Evolutionary conservation across 257 asterid genomes (phyloP).

Genomic region (Solanum phureja): DNA sequence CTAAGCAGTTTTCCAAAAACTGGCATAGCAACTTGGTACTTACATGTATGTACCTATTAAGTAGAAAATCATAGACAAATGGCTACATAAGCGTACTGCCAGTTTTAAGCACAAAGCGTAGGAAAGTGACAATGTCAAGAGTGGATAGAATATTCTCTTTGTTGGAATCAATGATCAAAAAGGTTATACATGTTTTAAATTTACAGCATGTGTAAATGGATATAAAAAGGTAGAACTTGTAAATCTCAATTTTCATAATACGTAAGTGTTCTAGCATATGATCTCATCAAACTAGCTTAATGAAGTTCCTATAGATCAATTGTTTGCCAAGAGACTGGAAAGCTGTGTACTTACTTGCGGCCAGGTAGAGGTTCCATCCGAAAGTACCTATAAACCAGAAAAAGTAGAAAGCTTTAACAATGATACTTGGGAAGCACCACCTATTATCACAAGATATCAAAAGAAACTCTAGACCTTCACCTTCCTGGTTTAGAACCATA

Average conservation of each 20-base stretch:
- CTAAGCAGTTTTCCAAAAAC: not conserved
- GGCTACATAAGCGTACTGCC: not conserved
- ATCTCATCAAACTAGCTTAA: not conserved
- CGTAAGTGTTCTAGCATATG: not conserved
- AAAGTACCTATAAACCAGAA: conserved; percentile 55
- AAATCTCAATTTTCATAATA: not conserved
- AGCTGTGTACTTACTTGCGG: conserved; percentile 60
- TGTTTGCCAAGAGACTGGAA: not conserved
- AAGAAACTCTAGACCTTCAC: not conserved
- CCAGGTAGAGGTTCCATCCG: conserved; percentile 96
- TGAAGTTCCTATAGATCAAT: not conserved
- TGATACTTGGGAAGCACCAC: not conserved
- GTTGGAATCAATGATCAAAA: not conserved
- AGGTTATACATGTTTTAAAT: not conserved
- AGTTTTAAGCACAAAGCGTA: not conserved
- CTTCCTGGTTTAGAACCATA: not conserved
- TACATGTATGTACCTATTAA: not conserved
- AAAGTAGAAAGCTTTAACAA: not conserved
- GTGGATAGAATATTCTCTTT: not conserved
- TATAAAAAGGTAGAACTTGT: not conserved
- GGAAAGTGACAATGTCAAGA: not conserved
- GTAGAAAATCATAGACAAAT: not conserved
- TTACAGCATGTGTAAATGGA: not conserved
- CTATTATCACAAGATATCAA: not conserved
- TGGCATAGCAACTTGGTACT: not conserved